Evolutionary conservation across 306 rosid species (phyloP).

Genomic region (Sindora glabra): DNA sequence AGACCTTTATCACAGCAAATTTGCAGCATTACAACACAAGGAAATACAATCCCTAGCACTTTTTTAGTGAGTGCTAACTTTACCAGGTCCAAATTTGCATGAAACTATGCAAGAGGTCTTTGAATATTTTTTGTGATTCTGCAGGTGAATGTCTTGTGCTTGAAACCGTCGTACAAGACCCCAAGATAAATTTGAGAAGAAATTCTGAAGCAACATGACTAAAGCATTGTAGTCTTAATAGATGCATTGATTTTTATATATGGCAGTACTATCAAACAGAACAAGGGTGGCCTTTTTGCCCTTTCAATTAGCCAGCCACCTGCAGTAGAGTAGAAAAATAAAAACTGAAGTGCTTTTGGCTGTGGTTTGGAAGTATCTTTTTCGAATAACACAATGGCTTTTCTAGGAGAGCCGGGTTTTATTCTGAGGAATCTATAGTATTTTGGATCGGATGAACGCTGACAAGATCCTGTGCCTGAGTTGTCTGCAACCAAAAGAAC

Average conservation of each 20-base stretch:
- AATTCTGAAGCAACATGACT: not conserved
- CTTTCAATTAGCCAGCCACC: too few species aligned
- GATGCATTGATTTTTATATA: not conserved
- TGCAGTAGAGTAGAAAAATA: too few species aligned
- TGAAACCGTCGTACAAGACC: not conserved
- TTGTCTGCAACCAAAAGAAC: constrained; percentile 8
- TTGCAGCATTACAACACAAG: not conserved
- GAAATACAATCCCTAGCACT: not conserved
- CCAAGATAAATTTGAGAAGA: too few species aligned
- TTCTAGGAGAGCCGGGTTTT: too few species aligned
- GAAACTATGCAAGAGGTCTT: not conserved
- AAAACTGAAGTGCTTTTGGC: too few species aligned
- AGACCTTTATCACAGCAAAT: not conserved
- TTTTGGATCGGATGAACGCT: not conserved
- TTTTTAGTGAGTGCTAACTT: not conserved
- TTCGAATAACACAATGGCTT: too few species aligned
- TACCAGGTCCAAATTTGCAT: not conserved
- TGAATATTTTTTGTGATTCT: not conserved
- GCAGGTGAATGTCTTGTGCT: constrained; percentile 3
- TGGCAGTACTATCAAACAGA: not conserved
- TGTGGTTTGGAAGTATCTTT: too few species aligned
- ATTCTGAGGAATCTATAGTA: too few species aligned
- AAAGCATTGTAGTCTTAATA: not conserved
- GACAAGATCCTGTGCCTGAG: not conserved
- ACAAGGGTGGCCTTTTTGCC: not conserved